Percentiles rank a stretch among this genome's conserved stretches.
Evolutionary conservation across 305 asterid genomes (phyloP).

Genomic region (Coffea humblotiana): DNA sequence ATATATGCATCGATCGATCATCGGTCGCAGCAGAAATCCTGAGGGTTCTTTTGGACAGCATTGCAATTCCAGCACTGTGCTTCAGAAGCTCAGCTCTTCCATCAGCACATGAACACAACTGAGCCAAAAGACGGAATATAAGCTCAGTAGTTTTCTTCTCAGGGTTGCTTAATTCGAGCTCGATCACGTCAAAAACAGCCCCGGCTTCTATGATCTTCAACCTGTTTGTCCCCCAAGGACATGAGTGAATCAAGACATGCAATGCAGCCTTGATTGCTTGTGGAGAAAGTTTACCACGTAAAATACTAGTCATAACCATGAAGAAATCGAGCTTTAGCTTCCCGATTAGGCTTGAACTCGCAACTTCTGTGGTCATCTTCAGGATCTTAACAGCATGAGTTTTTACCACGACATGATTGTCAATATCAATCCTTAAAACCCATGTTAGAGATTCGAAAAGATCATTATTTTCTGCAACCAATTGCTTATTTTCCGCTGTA

Average conservation of each 20-base stretch:
- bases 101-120: conserved; percentile 69
- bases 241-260: conserved; percentile 41
- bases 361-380: conserved; percentile 32
- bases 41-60: conserved; percentile 61
- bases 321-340: conserved; percentile 41
- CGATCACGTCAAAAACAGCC: conserved; percentile 33
- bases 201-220: conserved; percentile 34
- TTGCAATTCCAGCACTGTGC: conserved; percentile 67
- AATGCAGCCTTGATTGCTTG: conserved; percentile 40
- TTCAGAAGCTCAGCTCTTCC: conserved; percentile 68
- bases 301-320: conserved; percentile 25
- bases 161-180: conserved; percentile 28
- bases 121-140: conserved; percentile 34
- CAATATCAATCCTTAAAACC: conserved; percentile 31
- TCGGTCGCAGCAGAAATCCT: conserved; percentile 64
- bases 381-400: conserved; percentile 42
- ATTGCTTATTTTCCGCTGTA: conserved; percentile 34
- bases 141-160: conserved; percentile 41
- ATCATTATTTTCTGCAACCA: conserved; percentile 42
- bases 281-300: conserved; percentile 29
- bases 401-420: conserved; percentile 16
- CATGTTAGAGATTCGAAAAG: conserved; percentile 43
- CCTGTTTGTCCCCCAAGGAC: conserved; percentile 47
- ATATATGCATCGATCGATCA: conserved; percentile 50
- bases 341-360: conserved; percentile 34